Conservation (phyloP, 2,329 filamentous ascomycete species). For the Penicillium vulpinum region DNA sequence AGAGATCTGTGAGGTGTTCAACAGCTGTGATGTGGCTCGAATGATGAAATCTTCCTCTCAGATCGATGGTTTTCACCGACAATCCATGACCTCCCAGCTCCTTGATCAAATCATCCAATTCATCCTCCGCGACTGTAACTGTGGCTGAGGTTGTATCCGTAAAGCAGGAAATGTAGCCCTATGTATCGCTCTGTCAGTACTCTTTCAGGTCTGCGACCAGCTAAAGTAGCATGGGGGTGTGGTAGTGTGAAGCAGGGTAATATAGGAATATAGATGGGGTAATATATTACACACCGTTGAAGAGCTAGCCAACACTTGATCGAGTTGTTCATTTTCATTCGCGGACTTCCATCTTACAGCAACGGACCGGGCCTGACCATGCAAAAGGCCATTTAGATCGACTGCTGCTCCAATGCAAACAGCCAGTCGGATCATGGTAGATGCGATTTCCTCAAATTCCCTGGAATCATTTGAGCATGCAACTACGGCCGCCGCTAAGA, state of each 20-base stretch:
- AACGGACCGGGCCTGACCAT: background rate
- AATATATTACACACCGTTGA: background rate
- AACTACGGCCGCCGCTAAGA: background rate
- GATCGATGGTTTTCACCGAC: background rate
- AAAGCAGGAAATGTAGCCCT: background rate
- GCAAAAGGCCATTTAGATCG: background rate
- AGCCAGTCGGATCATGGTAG: background rate
- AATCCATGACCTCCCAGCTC: background rate
- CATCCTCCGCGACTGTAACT: background rate
- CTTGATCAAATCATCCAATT: background rate
- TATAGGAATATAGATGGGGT: background rate
- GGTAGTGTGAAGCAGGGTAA: background rate
- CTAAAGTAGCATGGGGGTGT: background rate
- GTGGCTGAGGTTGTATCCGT: background rate
- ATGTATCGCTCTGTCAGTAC: background rate
- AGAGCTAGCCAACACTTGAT: background rate
- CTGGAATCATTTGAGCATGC: background rate
- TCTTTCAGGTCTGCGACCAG: too few relatives aligned
- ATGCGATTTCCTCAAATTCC: background rate
- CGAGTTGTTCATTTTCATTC: background rate
- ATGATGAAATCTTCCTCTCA: background rate
- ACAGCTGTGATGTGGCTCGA: background rate
- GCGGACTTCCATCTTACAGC: background rate
- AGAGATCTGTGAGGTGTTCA: background rate
- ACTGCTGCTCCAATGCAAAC: conserved; percentile 1